A percentile compares a stretch with the other conserved stretches of the same genome.
These are phyloP conservation scores for Inonotus hispidus DNA, from an alignment of 1,284 basidiomycete species.

Conservation along the genomic window DNA sequence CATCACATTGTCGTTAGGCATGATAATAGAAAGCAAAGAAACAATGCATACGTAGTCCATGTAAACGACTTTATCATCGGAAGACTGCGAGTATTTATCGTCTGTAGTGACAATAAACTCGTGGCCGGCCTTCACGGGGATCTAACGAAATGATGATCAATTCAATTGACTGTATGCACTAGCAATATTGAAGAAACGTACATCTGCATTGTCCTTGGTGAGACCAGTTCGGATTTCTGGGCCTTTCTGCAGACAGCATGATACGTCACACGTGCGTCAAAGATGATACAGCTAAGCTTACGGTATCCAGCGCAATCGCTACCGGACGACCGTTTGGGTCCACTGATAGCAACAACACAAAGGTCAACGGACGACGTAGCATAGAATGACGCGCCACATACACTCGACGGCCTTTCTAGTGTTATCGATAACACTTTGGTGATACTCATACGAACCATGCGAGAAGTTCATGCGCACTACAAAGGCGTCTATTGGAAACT, in stretches of 20 bases:
- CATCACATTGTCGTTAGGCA: neutral
- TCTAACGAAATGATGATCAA: slow-evolving; percentile 37
- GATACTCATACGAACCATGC: slow-evolving; percentile 94
- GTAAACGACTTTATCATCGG: slow-evolving; percentile 82
- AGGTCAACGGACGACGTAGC: slow-evolving; percentile 2
- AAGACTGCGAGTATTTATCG: slow-evolving; percentile 70
- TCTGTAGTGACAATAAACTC: slow-evolving; percentile 93
- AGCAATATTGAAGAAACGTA: slow-evolving; percentile 38
- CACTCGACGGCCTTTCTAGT: slow-evolving; percentile 78
- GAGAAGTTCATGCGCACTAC: slow-evolving; percentile 98
- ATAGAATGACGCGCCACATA: slow-evolving; percentile 31
- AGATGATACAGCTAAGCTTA: slow-evolving; percentile 28
- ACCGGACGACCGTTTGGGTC: slow-evolving; percentile 81
- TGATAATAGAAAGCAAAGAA: slow-evolving; percentile 18
- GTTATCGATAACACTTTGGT: slow-evolving; percentile 97
- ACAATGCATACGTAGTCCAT: slow-evolving; percentile 72
- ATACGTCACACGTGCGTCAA: neutral
- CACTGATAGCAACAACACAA: slow-evolving; percentile 29
- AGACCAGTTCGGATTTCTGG: slow-evolving; percentile 98
- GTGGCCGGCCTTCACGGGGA: slow-evolving; percentile 86
- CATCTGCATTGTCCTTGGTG: slow-evolving; percentile 84
- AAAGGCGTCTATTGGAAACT: slow-evolving; percentile 8
- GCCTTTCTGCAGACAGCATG: slow-evolving; percentile 68
- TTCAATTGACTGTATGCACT: slow-evolving; percentile 13
- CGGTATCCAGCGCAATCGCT: slow-evolving; percentile 97